Percentiles rank a stretch among this genome's conserved stretches.
Evolutionary conservation across 108 stramenopile genomes (phyloP).

Genomic region (Conticribra guillardii): DNA sequence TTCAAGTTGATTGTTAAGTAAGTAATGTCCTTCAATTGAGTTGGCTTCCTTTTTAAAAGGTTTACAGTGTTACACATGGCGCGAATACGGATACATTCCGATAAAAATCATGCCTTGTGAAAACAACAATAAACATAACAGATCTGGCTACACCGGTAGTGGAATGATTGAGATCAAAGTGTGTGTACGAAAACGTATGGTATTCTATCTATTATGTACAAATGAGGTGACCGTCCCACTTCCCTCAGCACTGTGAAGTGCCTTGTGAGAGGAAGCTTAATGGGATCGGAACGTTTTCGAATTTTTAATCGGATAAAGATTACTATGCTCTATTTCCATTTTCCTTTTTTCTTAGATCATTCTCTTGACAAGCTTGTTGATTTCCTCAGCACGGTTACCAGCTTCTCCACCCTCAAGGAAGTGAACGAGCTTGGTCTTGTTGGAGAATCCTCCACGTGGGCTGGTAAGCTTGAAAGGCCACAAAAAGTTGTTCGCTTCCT

Average conservation of each 20-base stretch:
- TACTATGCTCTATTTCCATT: conserved; percentile 35
- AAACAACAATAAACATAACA: too few relatives aligned
- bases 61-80: too few relatives aligned
- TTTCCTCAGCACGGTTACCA: conserved; percentile 96
- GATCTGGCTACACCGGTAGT: too few relatives aligned
- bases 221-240: conserved; percentile 53
- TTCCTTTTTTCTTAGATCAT: conserved; percentile 85
- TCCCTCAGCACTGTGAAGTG: conserved; percentile 13
- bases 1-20: too few relatives aligned
- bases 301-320: conserved; percentile 49
- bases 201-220: conserved; percentile 13
- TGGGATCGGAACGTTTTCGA: conserved; percentile 88
- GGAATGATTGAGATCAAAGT: too few relatives aligned
- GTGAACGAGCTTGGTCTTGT: conserved; percentile 98
- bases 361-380: conserved; percentile 94
- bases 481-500: conserved; percentile 99
- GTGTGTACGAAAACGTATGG: background rate
- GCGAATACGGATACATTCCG: too few relatives aligned
- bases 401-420: conserved; percentile 99
- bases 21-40: too few relatives aligned
- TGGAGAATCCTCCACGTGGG: conserved; percentile 96
- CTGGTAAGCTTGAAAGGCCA: conserved; percentile 99
- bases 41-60: too few relatives aligned
- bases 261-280: conserved; percentile 28
- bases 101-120: too few relatives aligned